phyloP scores from a whole-genome alignment of 2,329 filamentous ascomycete species.

The Westerdykella sp. region DNA sequence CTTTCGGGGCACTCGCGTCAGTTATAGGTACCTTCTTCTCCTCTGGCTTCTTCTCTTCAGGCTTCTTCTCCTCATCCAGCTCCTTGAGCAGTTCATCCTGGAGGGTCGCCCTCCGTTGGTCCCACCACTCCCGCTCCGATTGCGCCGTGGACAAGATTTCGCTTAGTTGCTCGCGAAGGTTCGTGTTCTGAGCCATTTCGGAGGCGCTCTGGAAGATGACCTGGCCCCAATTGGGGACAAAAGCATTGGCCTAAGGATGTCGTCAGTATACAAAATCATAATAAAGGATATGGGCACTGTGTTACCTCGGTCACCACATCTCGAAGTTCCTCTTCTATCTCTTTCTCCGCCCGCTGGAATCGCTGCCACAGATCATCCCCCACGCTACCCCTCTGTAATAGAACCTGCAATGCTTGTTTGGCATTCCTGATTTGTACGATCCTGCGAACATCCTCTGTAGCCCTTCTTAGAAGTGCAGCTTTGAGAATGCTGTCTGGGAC shows the following conservation, averaged over 20 bases:
- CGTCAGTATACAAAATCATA: slow-evolving; percentile 11
- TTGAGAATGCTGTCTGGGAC: slow-evolving; percentile 81
- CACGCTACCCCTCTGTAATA: slow-evolving; percentile 85
- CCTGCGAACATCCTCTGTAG: slow-evolving; percentile 86
- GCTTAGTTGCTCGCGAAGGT: slow-evolving; percentile 66
- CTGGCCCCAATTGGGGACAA: slow-evolving; percentile 83
- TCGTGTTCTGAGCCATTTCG: slow-evolving; percentile 82
- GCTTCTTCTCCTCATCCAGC: slow-evolving; percentile 55
- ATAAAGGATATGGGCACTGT: not conserved
- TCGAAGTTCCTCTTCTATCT: slow-evolving; percentile 91
- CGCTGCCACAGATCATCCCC: slow-evolving; percentile 95
- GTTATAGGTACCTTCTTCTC: slow-evolving; percentile 25
- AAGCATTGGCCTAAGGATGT: slow-evolving; percentile 70
- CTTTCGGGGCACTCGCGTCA: slow-evolving; percentile 7
- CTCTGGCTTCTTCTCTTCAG: slow-evolving; percentile 6
- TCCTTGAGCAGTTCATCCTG: slow-evolving; percentile 78
- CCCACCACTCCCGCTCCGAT: slow-evolving; percentile 87
- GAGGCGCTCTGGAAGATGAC: slow-evolving; percentile 96
- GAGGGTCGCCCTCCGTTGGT: slow-evolving; percentile 68
- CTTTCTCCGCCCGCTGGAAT: slow-evolving; percentile 86
- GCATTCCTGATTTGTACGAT: slow-evolving; percentile 82
- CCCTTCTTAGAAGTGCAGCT: slow-evolving; percentile 80
- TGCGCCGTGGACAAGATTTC: slow-evolving; percentile 66
- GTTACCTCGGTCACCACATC: slow-evolving; percentile 88
- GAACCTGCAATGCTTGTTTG: slow-evolving; percentile 76